phyloP scores from a whole-genome alignment of 768 basidiomycete species.

The Candolleomyces efflorescens region DNA sequence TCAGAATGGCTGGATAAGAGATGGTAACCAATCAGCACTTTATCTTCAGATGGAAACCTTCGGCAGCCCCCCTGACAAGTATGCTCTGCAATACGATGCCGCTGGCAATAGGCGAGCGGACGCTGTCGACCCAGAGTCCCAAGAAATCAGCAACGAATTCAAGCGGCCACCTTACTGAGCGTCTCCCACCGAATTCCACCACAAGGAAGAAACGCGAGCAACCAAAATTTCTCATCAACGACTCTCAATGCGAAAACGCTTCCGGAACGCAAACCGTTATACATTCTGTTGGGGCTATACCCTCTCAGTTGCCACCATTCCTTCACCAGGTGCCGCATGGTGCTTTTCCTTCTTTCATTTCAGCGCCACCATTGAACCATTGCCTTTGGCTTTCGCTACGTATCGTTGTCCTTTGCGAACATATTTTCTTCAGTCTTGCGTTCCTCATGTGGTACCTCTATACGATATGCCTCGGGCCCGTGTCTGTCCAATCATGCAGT shows the following conservation, averaged over 20 bases:
- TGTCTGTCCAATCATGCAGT: too few relatives aligned
- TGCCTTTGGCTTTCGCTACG: too few relatives aligned
- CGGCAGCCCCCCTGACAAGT: constrained; percentile 40
- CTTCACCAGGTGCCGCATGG: too few relatives aligned
- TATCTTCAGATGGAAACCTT: constrained; percentile 61
- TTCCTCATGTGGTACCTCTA: too few relatives aligned
- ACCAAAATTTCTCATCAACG: not conserved
- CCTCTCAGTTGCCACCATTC: too few relatives aligned
- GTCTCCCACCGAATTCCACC: not conserved
- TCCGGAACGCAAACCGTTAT: too few relatives aligned
- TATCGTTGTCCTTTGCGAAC: too few relatives aligned
- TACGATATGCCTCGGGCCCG: too few relatives aligned
- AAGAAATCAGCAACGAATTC: constrained; percentile 56
- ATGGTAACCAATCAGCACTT: constrained; percentile 6
- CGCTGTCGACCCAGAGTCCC: constrained; percentile 55
- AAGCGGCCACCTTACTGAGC: constrained; percentile 49
- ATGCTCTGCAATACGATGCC: constrained; percentile 47
- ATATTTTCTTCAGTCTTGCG: too few relatives aligned
- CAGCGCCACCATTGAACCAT: too few relatives aligned
- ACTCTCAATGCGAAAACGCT: not conserved
- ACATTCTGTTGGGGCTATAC: too few relatives aligned
- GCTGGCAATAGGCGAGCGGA: constrained; percentile 46
- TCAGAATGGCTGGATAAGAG: not conserved
- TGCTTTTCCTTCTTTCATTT: too few relatives aligned
- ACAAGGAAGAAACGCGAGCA: not conserved